These are phyloP conservation scores for Tolypocladium inflatum DNA, from an alignment of 2,329 filamentous ascomycete genomes.

Conservation along the genomic window DNA sequence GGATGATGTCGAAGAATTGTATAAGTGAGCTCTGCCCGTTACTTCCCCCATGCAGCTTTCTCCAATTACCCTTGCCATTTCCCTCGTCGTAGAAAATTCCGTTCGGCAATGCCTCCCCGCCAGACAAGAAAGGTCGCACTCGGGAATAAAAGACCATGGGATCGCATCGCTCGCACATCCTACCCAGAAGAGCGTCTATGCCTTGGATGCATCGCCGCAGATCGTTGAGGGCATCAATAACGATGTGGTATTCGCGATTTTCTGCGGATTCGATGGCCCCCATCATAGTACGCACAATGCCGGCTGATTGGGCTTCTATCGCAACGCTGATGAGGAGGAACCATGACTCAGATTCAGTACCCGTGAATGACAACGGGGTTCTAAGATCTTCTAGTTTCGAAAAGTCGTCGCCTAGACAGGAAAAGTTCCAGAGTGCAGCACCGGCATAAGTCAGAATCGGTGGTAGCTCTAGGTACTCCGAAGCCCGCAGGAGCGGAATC, in stretches of 20 bases:
- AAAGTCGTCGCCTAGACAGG: constrained; percentile 42
- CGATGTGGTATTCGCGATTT: constrained; percentile 45
- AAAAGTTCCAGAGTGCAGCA: constrained; percentile 85
- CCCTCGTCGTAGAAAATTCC: constrained; percentile 81
- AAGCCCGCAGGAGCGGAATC: constrained; percentile 64
- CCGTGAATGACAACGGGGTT: constrained; percentile 75
- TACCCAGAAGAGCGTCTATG: constrained; percentile 57
- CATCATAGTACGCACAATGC: constrained; percentile 69
- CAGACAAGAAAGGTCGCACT: constrained; percentile 80
- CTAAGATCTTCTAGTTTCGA: constrained; percentile 59
- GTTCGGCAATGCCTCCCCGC: constrained; percentile 76
- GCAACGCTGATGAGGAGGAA: constrained; percentile 86
- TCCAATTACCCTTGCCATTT: constrained; percentile 55
- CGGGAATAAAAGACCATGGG: constrained; percentile 82
- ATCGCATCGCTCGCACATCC: constrained; percentile 86
- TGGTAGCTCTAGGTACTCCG: constrained; percentile 67
- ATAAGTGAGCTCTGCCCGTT: constrained; percentile 91
- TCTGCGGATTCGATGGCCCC: constrained; percentile 62
- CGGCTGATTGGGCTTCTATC: constrained; percentile 73
- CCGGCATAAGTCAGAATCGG: constrained; percentile 83
- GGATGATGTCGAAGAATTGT: constrained; percentile 81
- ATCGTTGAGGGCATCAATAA: constrained; percentile 53
- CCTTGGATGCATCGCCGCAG: constrained; percentile 60
- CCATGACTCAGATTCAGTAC: constrained; percentile 85
- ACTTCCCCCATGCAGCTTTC: constrained; percentile 77